Evolutionary conservation across 164 flowering plant species (phyloP).

Genomic region (Vitis rotundifolia): DNA sequence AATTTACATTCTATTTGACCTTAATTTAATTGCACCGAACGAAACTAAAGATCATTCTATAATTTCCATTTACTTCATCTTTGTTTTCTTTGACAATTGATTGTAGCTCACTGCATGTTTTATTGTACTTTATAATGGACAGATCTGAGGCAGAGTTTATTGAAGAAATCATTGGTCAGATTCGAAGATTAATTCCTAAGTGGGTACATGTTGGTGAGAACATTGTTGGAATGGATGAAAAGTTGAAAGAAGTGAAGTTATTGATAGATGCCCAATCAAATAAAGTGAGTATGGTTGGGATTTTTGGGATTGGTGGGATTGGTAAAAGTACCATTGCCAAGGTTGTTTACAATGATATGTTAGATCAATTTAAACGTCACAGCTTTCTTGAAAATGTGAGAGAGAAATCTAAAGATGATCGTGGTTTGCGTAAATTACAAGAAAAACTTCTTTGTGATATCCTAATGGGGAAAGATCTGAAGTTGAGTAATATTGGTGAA

Average conservation of each 20-base stretch:
- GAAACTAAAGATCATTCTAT: too few species aligned
- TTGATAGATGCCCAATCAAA: background rate
- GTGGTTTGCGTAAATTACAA: background rate
- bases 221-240: slow-evolving; percentile 1
- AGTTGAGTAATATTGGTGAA: background rate
- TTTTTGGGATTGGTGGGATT: slow-evolving; percentile 21
- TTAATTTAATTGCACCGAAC: too few species aligned
- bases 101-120: too few species aligned
- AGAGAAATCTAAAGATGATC: slow-evolving; percentile 3
- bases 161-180: background rate
- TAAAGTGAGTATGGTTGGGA: slow-evolving; percentile 1
- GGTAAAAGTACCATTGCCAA: slow-evolving; percentile 30
- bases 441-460: slow-evolving; percentile 13
- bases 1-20: too few species aligned
- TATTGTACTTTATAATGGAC: too few species aligned
- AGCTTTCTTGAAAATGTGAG: slow-evolving; percentile 12
- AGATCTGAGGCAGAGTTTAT: background rate
- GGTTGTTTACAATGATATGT: slow-evolving; percentile 9
- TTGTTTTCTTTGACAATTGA: too few species aligned
- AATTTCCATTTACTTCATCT: too few species aligned
- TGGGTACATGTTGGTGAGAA: too few species aligned
- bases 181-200: too few species aligned
- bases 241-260: background rate
- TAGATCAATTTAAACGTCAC: background rate
- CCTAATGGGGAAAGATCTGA: background rate